phyloP scores from a whole-genome alignment of 2,329 filamentous ascomycete species.

The Epichloe glyceriae region DNA sequence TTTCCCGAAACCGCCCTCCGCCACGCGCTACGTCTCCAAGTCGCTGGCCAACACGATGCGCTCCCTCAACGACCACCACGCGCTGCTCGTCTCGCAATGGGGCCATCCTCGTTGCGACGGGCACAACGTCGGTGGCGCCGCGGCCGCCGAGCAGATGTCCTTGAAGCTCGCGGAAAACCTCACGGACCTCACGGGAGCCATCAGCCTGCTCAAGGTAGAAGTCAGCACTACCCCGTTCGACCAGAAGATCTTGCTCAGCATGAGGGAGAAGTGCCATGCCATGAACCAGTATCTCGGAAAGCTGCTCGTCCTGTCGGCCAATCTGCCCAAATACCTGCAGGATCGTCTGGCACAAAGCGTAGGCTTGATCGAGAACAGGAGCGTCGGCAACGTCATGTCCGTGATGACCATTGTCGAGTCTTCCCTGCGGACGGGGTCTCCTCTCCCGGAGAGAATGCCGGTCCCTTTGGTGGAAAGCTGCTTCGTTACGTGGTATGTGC shows the following conservation, averaged over 20 bases:
- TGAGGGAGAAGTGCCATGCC: slow-evolving; percentile 16
- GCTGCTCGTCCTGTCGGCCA: slow-evolving; percentile 20
- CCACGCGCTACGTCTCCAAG: slow-evolving; percentile 29
- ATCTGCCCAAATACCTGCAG: slow-evolving; percentile 27
- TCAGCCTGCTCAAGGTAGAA: slow-evolving; percentile 18
- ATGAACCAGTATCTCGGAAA: slow-evolving; percentile 22
- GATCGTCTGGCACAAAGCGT: slow-evolving; percentile 22
- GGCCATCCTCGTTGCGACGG: slow-evolving; percentile 16
- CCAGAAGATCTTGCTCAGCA: slow-evolving; percentile 17
- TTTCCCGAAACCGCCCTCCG: slow-evolving; percentile 33
- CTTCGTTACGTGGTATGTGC: slow-evolving; percentile 14
- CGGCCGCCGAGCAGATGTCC: slow-evolving; percentile 15
- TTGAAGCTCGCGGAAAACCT: slow-evolving; percentile 18
- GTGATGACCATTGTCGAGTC: slow-evolving; percentile 34
- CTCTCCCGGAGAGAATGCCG: slow-evolving; percentile 33
- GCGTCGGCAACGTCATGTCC: slow-evolving; percentile 38
- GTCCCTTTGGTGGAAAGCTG: slow-evolving; percentile 29
- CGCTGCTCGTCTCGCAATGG: slow-evolving; percentile 33
- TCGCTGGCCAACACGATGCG: slow-evolving; percentile 30
- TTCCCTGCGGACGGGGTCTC: slow-evolving; percentile 31
- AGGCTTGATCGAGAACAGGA: slow-evolving; percentile 28
- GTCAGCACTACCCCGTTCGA: slow-evolving; percentile 19
- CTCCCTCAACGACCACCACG: slow-evolving; percentile 34
- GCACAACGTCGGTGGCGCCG: slow-evolving; percentile 17
- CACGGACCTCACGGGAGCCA: slow-evolving; percentile 13